Conservation (phyloP, 1,284 basidiomycete genomes). For the Rhodotorula glutinis region DNA sequence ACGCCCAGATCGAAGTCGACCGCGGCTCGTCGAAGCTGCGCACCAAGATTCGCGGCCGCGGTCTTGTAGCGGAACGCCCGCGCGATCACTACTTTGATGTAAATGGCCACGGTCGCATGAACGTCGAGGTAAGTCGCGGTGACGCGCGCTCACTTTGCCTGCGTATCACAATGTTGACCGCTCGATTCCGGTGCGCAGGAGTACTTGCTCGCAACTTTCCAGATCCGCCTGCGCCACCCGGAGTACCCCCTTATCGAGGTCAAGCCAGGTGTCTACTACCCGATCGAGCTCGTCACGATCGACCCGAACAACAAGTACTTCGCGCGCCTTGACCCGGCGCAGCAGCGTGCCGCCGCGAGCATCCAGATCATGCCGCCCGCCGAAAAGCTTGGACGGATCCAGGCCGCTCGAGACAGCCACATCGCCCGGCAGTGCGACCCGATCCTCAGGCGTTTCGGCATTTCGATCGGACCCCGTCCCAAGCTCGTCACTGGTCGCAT, state of each 20-base stretch:
- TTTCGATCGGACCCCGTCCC: background rate
- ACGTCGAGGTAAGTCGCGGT: conserved; percentile 11
- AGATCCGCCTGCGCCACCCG: conserved; percentile 7
- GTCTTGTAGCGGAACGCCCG: conserved; percentile 2
- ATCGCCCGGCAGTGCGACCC: too few species aligned
- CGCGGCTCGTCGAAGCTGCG: background rate
- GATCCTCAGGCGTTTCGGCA: conserved; percentile 9
- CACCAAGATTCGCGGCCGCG: background rate
- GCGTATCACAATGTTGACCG: too few species aligned
- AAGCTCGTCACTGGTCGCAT: conserved; percentile 7
- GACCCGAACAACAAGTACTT: conserved; percentile 1
- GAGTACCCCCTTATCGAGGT: conserved; percentile 13
- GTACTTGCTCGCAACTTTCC: conserved; percentile 8
- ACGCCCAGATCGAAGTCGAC: background rate
- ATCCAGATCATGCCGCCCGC: conserved; percentile 18
- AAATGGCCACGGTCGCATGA: background rate
- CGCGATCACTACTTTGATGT: conserved; percentile 5
- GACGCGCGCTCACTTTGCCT: too few species aligned
- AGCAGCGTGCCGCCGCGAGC: conserved; percentile 1
- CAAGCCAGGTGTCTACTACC: conserved; percentile 1
- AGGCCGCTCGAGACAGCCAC: background rate
- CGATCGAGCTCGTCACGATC: conserved; percentile 18
- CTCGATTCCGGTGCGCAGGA: background rate
- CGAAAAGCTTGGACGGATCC: conserved; percentile 3
- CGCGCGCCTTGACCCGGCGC: background rate